Conservation (phyloP, 768 basidiomycete genomes). For the Tricholoma hemisulphureum region DNA sequence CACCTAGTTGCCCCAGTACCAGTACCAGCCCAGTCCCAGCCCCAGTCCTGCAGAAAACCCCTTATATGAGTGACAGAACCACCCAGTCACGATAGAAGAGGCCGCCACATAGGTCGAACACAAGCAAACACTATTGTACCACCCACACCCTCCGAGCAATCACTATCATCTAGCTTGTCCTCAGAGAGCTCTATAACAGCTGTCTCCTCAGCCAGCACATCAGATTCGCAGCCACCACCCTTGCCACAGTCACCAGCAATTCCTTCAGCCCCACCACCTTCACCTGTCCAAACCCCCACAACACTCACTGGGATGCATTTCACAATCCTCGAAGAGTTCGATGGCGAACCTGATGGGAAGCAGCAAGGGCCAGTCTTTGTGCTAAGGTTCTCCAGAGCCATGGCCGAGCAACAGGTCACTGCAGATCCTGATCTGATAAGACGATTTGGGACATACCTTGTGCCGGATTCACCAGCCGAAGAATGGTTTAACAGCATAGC, state of each 20-base stretch:
- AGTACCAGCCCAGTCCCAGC: no score
- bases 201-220: neutral
- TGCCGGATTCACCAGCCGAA: neutral
- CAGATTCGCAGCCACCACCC: neutral
- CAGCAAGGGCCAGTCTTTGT: neutral
- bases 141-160: neutral
- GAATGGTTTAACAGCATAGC: neutral
- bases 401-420: neutral
- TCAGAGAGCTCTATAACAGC: neutral
- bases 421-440: neutral
- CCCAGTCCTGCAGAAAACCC: neutral
- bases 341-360: neutral
- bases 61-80: no score
- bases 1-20: no score
- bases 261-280: neutral
- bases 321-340: neutral
- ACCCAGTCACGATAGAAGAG: neutral
- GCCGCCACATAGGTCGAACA: neutral
- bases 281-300: neutral
- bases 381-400: neutral
- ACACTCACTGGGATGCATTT: neutral
- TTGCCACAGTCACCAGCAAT: no score
- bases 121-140: neutral
- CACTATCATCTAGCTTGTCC: neutral
- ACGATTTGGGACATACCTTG: neutral